A percentile compares a stretch with the other conserved stretches of the same genome.
Evolutionary conservation across 257 asterid genomes (phyloP).

Genomic region (Przewalskia tangutica): DNA sequence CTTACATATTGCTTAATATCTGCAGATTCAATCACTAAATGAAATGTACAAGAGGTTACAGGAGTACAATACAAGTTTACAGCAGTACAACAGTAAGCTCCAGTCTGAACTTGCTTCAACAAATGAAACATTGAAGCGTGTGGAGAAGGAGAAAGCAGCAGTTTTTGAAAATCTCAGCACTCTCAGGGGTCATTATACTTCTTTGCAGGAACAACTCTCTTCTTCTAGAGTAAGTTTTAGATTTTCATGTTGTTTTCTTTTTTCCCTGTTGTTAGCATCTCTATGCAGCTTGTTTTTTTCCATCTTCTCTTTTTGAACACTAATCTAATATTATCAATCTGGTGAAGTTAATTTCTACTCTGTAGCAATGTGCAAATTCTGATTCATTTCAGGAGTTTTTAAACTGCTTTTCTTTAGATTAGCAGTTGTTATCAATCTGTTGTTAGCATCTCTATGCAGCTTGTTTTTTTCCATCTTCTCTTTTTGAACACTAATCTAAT

Average conservation of each 20-base stretch:
- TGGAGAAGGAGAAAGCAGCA: slow-evolving; percentile 74
- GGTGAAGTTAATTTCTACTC: neutral
- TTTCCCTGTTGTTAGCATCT: neutral
- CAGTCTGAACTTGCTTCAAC: slow-evolving; percentile 64
- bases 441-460: too few relatives aligned
- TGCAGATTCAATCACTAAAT: slow-evolving; percentile 73
- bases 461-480: neutral
- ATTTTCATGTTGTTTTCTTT: neutral
- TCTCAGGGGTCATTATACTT: slow-evolving; percentile 65
- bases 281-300: neutral
- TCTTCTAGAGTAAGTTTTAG: slow-evolving; percentile 45
- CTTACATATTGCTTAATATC: neutral
- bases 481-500: neutral
- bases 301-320: neutral
- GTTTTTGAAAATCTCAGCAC: slow-evolving; percentile 72
- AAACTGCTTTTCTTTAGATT: neutral
- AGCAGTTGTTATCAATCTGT: too few relatives aligned
- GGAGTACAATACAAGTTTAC: slow-evolving; percentile 84
- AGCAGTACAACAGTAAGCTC: slow-evolving; percentile 77
- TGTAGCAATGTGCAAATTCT: neutral
- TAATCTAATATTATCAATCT: neutral
- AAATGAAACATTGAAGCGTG: slow-evolving; percentile 61
- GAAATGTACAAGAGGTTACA: slow-evolving; percentile 64
- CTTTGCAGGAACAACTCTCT: slow-evolving; percentile 82
- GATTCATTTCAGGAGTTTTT: neutral